These are phyloP conservation scores for Bryoerythrophyllum caledonicum DNA, from an alignment of 225 moss, liverwort and hornwort species.

Conservation along the genomic window DNA sequence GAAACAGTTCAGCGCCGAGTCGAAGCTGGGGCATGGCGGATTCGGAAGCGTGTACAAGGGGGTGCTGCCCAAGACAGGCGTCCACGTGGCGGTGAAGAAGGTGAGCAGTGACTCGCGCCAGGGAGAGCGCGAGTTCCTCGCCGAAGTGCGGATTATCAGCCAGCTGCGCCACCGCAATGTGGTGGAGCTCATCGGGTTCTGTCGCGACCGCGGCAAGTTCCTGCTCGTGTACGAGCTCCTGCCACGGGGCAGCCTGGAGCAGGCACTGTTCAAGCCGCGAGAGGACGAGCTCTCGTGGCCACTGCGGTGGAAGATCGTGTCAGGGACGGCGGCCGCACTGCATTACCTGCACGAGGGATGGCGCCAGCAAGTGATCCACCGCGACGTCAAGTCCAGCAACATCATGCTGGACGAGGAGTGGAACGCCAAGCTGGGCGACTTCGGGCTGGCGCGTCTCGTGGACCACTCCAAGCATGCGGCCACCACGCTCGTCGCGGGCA, in stretches of 20 bases:
- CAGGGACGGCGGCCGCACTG: neutral
- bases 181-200: constrained; percentile 59
- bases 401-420: constrained; percentile 11
- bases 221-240: constrained; percentile 53
- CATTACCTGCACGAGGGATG: constrained; percentile 25
- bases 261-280: neutral
- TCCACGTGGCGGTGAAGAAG: constrained; percentile 50
- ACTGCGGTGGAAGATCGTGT: neutral
- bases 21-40: constrained; percentile 56
- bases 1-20: constrained; percentile 42
- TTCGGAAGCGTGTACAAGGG: constrained; percentile 71
- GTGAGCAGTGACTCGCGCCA: constrained; percentile 43
- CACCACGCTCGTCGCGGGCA: constrained; percentile 49
- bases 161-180: constrained; percentile 64
- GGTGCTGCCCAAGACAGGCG: constrained; percentile 27
- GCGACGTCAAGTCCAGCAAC: constrained; percentile 54
- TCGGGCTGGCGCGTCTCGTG: constrained; percentile 50
- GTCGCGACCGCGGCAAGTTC: constrained; percentile 34
- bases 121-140: constrained; percentile 59
- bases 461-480: constrained; percentile 42
- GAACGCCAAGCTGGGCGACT: constrained; percentile 51
- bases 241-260: constrained; percentile 37
- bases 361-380: constrained; percentile 49
- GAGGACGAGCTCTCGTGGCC: neutral
- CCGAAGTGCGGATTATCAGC: constrained; percentile 64